phyloP scores from a whole-genome alignment of 2,329 filamentous ascomycete genomes.

The Teratosphaeria viscida region DNA sequence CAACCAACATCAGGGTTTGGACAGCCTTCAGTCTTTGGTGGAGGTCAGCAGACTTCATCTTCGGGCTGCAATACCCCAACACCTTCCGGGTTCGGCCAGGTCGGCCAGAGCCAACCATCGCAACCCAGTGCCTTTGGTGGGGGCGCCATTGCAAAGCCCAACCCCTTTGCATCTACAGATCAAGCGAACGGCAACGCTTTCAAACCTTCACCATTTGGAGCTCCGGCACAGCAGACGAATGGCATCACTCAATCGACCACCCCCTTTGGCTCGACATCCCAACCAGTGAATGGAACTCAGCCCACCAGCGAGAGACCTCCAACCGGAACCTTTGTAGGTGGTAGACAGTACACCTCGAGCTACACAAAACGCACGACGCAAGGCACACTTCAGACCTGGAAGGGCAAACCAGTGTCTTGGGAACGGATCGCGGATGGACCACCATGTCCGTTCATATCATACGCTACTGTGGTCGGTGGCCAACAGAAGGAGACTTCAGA shows the following conservation, averaged over 20 bases:
- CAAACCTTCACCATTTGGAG: slow-evolving; percentile 9
- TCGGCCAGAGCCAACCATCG: not conserved
- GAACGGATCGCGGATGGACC: not conserved
- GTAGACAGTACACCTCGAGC: not conserved
- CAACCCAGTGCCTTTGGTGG: slow-evolving; percentile 1
- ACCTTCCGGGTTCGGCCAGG: slow-evolving; percentile 3
- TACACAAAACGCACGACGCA: slow-evolving; percentile 2
- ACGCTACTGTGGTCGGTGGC: slow-evolving; percentile 23
- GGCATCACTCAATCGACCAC: not conserved
- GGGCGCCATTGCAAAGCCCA: not conserved
- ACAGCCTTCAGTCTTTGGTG: not conserved
- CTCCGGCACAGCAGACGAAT: not conserved
- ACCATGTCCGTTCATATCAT: not conserved
- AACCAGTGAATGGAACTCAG: not conserved
- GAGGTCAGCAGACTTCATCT: not conserved
- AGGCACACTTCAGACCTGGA: slow-evolving; percentile 48
- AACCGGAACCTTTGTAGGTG: not conserved
- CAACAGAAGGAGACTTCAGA: slow-evolving; percentile 49
- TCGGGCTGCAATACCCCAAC: slow-evolving; percentile 1
- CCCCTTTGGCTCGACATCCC: slow-evolving; percentile 1
- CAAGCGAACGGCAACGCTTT: not conserved
- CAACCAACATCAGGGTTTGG: slow-evolving; percentile 1
- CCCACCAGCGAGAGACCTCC: not conserved
- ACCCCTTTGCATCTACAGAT: not conserved
- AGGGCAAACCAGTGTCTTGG: slow-evolving; percentile 46